Conservation (phyloP, 1,284 basidiomycete species). For the Sporisorium reilianum region DNA sequence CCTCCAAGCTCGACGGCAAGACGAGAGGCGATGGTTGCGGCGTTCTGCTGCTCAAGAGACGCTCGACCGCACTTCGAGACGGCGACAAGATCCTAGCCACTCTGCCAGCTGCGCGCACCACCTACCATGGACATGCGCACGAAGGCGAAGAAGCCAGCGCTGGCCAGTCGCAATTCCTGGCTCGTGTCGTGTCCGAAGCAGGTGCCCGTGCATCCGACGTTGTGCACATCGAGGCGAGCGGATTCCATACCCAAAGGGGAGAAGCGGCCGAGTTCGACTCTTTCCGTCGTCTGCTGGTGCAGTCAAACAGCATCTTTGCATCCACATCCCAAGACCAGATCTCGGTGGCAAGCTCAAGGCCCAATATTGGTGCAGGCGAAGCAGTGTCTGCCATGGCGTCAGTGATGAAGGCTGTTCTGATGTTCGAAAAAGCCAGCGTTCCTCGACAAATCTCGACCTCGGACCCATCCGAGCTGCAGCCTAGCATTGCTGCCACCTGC, state of each 20-base stretch:
- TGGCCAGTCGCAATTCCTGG: constrained; percentile 22
- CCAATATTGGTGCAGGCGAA: constrained; percentile 48
- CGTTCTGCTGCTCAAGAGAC: constrained; percentile 49
- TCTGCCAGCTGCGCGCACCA: constrained; percentile 28
- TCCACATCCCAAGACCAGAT: neutral
- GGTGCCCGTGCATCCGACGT: constrained; percentile 8
- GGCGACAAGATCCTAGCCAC: constrained; percentile 49
- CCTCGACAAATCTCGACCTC: constrained; percentile 40
- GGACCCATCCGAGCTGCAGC: constrained; percentile 24
- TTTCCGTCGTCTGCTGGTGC: constrained; percentile 17
- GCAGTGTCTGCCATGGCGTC: constrained; percentile 48
- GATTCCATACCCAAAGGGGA: constrained; percentile 25
- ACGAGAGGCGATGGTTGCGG: constrained; percentile 55
- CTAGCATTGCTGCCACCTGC: constrained; percentile 18
- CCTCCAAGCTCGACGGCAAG: constrained; percentile 34
- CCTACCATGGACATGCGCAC: constrained; percentile 13
- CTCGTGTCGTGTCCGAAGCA: constrained; percentile 24
- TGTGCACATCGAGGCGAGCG: constrained; percentile 49
- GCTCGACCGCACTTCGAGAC: constrained; percentile 47
- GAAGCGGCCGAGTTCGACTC: constrained; percentile 48
- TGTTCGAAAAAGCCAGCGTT: constrained; percentile 30
- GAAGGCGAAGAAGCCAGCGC: neutral
- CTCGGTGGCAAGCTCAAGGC: constrained; percentile 39
- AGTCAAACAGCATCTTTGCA: too few species aligned
- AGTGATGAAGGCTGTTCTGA: constrained; percentile 50